phyloP scores from a whole-genome alignment of 2,329 filamentous ascomycete genomes.

The Reticulascus tulasneorum region DNA sequence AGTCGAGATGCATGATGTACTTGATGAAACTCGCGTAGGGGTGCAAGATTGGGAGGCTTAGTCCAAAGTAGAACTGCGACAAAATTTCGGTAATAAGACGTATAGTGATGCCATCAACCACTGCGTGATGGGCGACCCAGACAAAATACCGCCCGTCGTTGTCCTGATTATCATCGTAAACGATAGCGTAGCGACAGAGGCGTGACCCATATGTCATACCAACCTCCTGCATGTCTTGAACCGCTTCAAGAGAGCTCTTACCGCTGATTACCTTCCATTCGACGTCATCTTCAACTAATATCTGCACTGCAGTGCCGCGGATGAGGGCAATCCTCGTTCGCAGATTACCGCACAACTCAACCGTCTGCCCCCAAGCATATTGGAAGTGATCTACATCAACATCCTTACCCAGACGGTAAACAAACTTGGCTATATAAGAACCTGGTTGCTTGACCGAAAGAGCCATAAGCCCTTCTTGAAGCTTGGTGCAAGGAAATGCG shows the following conservation, averaged over 20 bases:
- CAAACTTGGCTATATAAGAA: conserved; percentile 30
- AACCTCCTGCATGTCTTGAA: background rate
- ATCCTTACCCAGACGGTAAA: conserved; percentile 16
- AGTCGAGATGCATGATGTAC: conserved; percentile 1
- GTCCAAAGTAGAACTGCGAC: conserved; percentile 6
- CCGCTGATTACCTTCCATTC: background rate
- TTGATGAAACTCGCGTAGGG: conserved; percentile 9
- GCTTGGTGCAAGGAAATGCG: conserved; percentile 33
- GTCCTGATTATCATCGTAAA: background rate
- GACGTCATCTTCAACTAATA: conserved; percentile 10
- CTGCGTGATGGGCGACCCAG: conserved; percentile 4
- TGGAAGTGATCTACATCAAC: conserved; percentile 20
- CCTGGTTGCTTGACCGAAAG: conserved; percentile 27
- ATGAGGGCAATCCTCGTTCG: conserved; percentile 5
- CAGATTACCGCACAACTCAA: background rate
- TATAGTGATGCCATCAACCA: conserved; percentile 1
- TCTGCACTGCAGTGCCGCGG: conserved; percentile 7
- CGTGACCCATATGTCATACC: background rate
- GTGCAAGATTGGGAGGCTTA: conserved; percentile 3
- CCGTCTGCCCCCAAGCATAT: conserved; percentile 20
- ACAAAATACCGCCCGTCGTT: background rate
- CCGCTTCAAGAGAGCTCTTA: background rate
- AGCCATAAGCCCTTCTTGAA: conserved; percentile 37
- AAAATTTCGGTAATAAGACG: background rate
- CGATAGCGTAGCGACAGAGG: background rate